These are phyloP conservation scores for Castanopsis chinensis DNA, from an alignment of 306 rosid species.

Conservation along the genomic window DNA sequence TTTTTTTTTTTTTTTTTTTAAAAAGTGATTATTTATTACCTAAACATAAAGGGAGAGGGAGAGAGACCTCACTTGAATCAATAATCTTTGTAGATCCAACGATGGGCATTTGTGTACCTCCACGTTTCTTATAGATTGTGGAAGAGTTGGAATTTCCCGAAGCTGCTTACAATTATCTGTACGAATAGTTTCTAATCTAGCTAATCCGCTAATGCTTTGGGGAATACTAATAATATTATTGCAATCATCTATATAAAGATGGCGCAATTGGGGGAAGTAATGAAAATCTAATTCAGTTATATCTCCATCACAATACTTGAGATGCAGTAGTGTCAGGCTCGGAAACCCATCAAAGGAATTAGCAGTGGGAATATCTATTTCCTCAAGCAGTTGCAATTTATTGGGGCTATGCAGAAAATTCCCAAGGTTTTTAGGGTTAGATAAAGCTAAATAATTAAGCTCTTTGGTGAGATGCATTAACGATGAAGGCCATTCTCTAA, in stretches of 20 bases:
- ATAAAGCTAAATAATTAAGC: background rate
- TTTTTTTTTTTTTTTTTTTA: no score
- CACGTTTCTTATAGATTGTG: no score
- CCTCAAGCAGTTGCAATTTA: no score
- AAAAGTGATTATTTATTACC: no score
- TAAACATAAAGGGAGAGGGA: background rate
- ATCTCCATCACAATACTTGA: background rate
- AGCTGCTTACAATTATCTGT: background rate
- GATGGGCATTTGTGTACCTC: background rate
- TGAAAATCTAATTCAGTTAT: no score
- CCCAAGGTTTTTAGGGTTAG: background rate
- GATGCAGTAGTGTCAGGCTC: accelerated
- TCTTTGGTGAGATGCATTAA: background rate
- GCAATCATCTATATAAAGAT: background rate
- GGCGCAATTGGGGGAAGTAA: background rate
- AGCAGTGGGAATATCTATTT: no score
- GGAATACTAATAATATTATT: background rate
- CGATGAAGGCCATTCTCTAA: background rate
- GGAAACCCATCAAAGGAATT: no score
- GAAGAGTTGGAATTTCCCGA: background rate
- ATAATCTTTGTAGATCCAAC: slow-evolving; percentile 6
- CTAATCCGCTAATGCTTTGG: background rate
- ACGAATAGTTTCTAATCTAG: accelerated
- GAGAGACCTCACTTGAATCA: slow-evolving; percentile 14
- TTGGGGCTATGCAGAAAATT: background rate